Conservation (phyloP, 164 flowering plant genomes). For the Magnolia sinica region DNA sequence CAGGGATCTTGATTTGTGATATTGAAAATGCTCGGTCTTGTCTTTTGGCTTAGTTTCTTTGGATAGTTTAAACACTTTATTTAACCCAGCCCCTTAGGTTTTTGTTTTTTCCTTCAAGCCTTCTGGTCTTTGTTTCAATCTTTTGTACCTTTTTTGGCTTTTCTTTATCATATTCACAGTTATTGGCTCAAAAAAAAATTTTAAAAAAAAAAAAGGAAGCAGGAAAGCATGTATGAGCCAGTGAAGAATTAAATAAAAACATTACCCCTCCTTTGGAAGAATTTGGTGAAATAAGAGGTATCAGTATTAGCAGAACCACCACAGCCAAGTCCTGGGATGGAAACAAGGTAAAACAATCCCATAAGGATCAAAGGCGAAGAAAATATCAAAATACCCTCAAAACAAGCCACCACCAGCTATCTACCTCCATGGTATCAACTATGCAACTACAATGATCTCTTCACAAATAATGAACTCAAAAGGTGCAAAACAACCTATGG, state of each 20-base stretch:
- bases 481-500: no score
- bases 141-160: no score
- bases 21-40: no score
- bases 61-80: no score
- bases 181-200: neutral
- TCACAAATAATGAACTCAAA: neutral
- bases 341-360: neutral
- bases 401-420: neutral
- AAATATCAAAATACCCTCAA: neutral
- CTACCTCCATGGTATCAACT: neutral
- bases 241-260: neutral
- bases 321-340: conserved; percentile 95
- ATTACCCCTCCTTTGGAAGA: conserved; percentile 99
- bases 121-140: no score
- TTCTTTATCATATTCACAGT: no score
- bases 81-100: no score
- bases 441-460: neutral
- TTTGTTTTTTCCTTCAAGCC: no score
- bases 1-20: no score
- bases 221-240: neutral
- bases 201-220: neutral
- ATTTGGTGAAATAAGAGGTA: conserved; percentile 97
- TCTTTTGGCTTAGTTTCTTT: no score
- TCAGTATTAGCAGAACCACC: conserved; percentile 93
- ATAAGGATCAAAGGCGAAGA: neutral